phyloP scores from a whole-genome alignment of 2,329 filamentous ascomycete species.

The Sporothrix mexicana region DNA sequence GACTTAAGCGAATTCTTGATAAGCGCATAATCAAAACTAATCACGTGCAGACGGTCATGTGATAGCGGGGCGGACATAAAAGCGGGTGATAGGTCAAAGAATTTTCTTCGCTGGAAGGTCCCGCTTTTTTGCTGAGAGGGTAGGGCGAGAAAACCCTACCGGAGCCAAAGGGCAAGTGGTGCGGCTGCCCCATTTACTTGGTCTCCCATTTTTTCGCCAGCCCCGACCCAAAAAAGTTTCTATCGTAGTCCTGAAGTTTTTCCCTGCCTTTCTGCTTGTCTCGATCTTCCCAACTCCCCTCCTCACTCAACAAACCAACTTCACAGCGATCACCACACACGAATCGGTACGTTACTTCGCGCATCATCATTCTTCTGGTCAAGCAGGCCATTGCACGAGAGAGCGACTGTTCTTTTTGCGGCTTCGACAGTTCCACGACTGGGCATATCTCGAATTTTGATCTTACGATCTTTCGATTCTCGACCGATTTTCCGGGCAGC shows the following conservation, averaged over 20 bases:
- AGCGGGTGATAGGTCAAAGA: conserved; percentile 15
- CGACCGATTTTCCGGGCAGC: background rate
- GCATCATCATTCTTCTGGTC: conserved; percentile 22
- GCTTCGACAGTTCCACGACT: conserved; percentile 1
- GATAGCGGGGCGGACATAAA: background rate
- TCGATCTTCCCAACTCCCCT: conserved; percentile 34
- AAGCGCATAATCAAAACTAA: background rate
- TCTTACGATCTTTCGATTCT: background rate
- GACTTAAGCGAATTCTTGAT: background rate
- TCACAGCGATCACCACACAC: conserved; percentile 51
- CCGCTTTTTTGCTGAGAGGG: conserved; percentile 25
- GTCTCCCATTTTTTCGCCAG: conserved; percentile 34
- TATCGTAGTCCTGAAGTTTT: conserved; percentile 26
- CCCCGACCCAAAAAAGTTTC: conserved; percentile 37
- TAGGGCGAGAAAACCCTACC: conserved; percentile 55
- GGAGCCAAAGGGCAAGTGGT: conserved; percentile 11
- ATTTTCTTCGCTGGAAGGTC: background rate
- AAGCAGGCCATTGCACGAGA: conserved; percentile 27
- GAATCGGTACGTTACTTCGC: conserved; percentile 56
- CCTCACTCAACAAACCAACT: conserved; percentile 41
- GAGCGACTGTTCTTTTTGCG: background rate
- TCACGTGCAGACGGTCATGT: background rate
- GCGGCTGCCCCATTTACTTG: conserved; percentile 5
- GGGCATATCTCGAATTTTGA: background rate
- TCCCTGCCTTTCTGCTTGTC: conserved; percentile 15